These are phyloP conservation scores for Dendrobium nobile DNA, from an alignment of 106 monocot genomes.

Conservation along the genomic window DNA sequence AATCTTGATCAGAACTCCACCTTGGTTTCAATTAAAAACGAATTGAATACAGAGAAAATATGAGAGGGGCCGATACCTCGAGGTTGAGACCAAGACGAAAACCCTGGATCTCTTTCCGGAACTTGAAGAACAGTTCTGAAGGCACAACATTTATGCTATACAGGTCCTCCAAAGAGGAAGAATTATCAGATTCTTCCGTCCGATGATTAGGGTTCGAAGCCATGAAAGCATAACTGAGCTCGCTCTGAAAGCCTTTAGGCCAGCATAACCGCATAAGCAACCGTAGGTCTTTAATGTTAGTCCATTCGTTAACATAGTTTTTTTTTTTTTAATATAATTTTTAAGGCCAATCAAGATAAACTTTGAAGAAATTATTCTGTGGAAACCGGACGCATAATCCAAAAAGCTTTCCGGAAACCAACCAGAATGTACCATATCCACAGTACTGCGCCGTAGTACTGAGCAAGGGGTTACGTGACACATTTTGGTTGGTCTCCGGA, in stretches of 20 bases:
- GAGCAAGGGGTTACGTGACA: too few species aligned
- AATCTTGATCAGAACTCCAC: neutral
- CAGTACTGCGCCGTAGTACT: too few species aligned
- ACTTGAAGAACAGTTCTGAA: constrained; percentile 71
- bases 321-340: too few species aligned
- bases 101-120: constrained; percentile 57
- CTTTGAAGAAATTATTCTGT: too few species aligned
- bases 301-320: too few species aligned
- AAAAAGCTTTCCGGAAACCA: too few species aligned
- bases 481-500: too few species aligned
- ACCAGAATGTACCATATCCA: too few species aligned
- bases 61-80: constrained; percentile 28
- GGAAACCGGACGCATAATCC: too few species aligned
- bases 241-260: neutral
- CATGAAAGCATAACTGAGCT: neutral
- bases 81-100: constrained; percentile 60
- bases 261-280: neutral
- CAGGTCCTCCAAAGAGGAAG: constrained; percentile 43
- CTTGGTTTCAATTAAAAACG: neutral
- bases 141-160: constrained; percentile 65
- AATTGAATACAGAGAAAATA: neutral
- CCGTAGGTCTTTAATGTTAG: too few species aligned
- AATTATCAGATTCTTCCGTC: neutral
- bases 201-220: constrained; percentile 5
- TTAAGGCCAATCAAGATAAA: too few species aligned